A percentile compares a stretch with the other conserved stretches of the same genome.
Evolutionary conservation across 2,329 filamentous ascomycete genomes (phyloP).

Genomic region (Microsporum canis): DNA sequence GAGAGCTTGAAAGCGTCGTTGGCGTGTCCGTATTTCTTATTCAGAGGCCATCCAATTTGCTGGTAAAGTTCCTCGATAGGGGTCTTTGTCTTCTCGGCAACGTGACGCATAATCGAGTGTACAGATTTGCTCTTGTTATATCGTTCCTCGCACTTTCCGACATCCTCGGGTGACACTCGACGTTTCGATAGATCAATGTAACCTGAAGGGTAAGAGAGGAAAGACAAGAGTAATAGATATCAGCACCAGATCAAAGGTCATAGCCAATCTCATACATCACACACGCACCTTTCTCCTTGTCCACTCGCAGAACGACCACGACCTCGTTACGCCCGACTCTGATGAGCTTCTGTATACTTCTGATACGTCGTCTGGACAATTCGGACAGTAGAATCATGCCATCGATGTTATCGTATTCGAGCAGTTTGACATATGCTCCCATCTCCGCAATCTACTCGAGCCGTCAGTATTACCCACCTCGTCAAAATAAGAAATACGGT

Average conservation of each 20-base stretch:
- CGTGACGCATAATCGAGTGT: conserved; percentile 96
- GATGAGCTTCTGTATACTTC: conserved; percentile 98
- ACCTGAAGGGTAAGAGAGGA: conserved; percentile 36
- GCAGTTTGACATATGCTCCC: conserved; percentile 98
- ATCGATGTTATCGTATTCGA: conserved; percentile 99
- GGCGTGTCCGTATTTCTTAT: conserved; percentile 93
- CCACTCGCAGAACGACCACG: conserved; percentile 93
- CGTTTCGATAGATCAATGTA: conserved; percentile 99
- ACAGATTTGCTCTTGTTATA: conserved; percentile 99
- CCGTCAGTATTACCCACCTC: background rate
- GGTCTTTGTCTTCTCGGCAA: conserved; percentile 88
- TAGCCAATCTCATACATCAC: conserved; percentile 10
- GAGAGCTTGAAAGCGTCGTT: conserved; percentile 98
- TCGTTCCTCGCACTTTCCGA: conserved; percentile 94
- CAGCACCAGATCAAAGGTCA: conserved; percentile 6
- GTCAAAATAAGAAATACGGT: background rate
- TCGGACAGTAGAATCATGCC: conserved; percentile 99
- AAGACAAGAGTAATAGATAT: background rate
- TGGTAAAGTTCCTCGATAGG: conserved; percentile 95
- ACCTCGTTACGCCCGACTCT: conserved; percentile 97
- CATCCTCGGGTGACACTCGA: conserved; percentile 93
- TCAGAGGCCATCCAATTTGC: conserved; percentile 89
- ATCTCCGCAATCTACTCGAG: conserved; percentile 80
- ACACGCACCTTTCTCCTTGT: conserved; percentile 84
- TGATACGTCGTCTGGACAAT: conserved; percentile 92